Base-by-base conservation (phyloP, 2,329 filamentous ascomycete species). In the Nigrospora sphaerica region DNA sequence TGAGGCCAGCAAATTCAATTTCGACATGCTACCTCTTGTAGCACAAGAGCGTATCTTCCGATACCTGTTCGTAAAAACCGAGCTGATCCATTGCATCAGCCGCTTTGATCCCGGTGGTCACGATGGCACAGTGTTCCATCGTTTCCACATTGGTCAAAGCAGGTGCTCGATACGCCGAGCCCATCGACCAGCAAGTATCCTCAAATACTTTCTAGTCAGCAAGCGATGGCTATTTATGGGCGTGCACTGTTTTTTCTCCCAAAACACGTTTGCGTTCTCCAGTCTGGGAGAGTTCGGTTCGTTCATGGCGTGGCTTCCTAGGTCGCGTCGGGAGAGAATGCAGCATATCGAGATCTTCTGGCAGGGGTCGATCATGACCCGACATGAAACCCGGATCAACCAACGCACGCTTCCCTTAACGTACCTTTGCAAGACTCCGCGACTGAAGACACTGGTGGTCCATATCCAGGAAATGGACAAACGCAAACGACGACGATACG, bases 221-320 rank as follows among this genome's bases (percentile, higher is more conserved):
- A 69, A 61, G 45, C 52, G 58, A 1, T 73, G 69, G 64, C 54
- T 62, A 40, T 69, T 64, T 31, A 53, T 72, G 1, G 70, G 67
- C 0, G 52, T 58, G 2, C 66, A 70, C 46, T 49, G 68, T 3
- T 77, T 77, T 48, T 77, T 76, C 46, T 70, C 72, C 11, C 48
- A 58, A 2, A 78, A 78, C 51, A 70, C 59, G 0, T 77, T 77
- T 49, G 69, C 67, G 0, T 77, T 78, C 53, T 74, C 70, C n/a
- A 73, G 69, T 14, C 57, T 78, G 0, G 74, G 74, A 39, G 74
- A 78, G 54, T 69, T 72, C 54, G 67, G 67, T 43, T 65, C 70
- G 39, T 77, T 78, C 52, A 66, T 63, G 44, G 53, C 23, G 6
- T 28, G 23, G 23, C 23, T 28, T 28, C 23, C 23, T 10, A 28